These are phyloP conservation scores for Coemansia asiatica DNA, from an alignment of 192 early-diverging fungal species.

Conservation along the genomic window DNA sequence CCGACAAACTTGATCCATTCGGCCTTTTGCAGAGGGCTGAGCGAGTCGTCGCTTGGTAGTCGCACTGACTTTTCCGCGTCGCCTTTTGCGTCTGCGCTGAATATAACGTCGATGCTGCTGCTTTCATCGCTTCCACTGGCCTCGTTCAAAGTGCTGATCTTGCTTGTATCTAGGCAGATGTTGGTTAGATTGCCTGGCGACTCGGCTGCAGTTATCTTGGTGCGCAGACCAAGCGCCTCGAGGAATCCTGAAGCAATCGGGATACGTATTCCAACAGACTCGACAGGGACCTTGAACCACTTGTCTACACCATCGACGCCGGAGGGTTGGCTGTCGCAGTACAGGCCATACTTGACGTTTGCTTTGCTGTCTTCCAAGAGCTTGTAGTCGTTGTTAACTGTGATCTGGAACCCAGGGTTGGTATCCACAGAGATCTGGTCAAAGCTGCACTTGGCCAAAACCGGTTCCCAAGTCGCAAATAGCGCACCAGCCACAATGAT, in stretches of 20 bases:
- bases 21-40: constrained; percentile 37
- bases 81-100: constrained; percentile 27
- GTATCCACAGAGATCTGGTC: constrained; percentile 28
- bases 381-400: constrained; percentile 51
- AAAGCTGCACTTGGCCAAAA: constrained; percentile 29
- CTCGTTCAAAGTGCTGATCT: constrained; percentile 18
- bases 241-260: constrained; percentile 45
- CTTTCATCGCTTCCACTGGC: constrained; percentile 2
- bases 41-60: constrained; percentile 30
- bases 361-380: constrained; percentile 35
- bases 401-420: constrained; percentile 46
- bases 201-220: constrained; percentile 23
- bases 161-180: constrained; percentile 34
- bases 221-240: constrained; percentile 33
- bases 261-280: constrained; percentile 32
- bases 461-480: constrained; percentile 4
- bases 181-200: constrained; percentile 35
- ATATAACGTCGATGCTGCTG: constrained; percentile 25
- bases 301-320: constrained; percentile 30
- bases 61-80: constrained; percentile 36
- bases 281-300: constrained; percentile 54
- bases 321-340: constrained; percentile 43
- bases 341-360: constrained; percentile 42
- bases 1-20: constrained; percentile 55
- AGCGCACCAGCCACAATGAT: constrained; percentile 7